Evolutionary conservation across 768 basidiomycete species (phyloP).

Genomic region (Rhizopogon rudus): DNA sequence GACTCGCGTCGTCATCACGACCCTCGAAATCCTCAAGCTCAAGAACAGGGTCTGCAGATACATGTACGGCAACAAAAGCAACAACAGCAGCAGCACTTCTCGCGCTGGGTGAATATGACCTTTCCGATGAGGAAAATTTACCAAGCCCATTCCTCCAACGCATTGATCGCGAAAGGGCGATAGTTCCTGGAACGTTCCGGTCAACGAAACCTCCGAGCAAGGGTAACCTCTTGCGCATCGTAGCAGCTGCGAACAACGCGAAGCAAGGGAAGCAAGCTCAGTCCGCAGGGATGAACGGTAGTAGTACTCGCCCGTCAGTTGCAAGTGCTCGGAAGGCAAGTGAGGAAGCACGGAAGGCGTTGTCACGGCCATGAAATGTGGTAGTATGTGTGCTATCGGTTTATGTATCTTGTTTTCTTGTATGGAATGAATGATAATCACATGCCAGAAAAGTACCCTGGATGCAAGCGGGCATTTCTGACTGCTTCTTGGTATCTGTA

Average conservation of each 20-base stretch:
- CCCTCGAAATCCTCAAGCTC: constrained; percentile 13
- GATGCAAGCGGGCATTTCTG: constrained; percentile 53
- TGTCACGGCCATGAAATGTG: constrained; percentile 26
- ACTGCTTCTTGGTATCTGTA: constrained; percentile 33
- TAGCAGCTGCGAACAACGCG: constrained; percentile 53
- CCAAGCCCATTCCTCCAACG: constrained; percentile 80
- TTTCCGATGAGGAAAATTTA: constrained; percentile 77
- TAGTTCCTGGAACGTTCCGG: constrained; percentile 10
- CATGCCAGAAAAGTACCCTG: too few relatives aligned
- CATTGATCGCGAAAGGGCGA: constrained; percentile 33
- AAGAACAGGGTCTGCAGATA: constrained; percentile 4
- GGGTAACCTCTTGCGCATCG: constrained; percentile 51
- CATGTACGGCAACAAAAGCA: constrained; percentile 8
- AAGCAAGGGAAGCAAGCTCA: constrained; percentile 12
- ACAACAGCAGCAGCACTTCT: constrained; percentile 6
- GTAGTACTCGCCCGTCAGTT: constrained; percentile 34
- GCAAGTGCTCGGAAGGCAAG: constrained; percentile 43
- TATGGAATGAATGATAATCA: neutral
- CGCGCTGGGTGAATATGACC: constrained; percentile 51
- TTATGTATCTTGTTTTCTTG: neutral
- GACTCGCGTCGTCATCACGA: constrained; percentile 19
- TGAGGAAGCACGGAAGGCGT: constrained; percentile 48
- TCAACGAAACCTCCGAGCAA: constrained; percentile 40
- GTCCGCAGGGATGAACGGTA: neutral
- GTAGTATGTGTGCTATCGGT: neutral